Percentiles rank a stretch among this genome's conserved stretches.
phyloP scores from a whole-genome alignment of 441 rosid species.

The Isatis lusitanica region DNA sequence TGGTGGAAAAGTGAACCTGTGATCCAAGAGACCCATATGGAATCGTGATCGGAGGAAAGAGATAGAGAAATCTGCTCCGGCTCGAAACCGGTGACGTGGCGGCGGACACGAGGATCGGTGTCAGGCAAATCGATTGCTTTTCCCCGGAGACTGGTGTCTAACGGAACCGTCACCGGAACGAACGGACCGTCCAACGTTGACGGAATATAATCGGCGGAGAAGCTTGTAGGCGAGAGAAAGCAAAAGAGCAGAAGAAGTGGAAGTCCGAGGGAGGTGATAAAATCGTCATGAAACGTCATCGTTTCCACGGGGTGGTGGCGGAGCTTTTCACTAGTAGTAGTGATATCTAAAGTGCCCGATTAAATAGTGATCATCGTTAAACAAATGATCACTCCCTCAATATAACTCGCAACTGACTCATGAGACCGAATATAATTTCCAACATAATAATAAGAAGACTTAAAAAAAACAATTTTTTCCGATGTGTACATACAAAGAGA shows the following conservation, averaged over 20 bases:
- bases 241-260: conserved; percentile 12
- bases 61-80: conserved; percentile 85
- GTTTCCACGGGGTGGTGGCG: conserved; percentile 21
- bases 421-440: neutral
- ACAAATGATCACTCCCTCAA: neutral
- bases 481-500: neutral
- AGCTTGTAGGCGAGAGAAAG: conserved; percentile 13
- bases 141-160: conserved; percentile 62
- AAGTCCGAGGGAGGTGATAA: neutral
- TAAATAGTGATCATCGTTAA: conserved; percentile 23
- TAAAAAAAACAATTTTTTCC: neutral
- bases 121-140: conserved; percentile 77
- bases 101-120: conserved; percentile 72
- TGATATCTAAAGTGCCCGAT: conserved; percentile 2
- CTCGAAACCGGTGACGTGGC: conserved; percentile 59
- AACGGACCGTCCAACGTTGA: conserved; percentile 81
- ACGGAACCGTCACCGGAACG: conserved; percentile 67
- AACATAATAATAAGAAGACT: too few relatives aligned
- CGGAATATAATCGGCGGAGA: conserved; percentile 40
- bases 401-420: neutral
- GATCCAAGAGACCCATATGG: conserved; percentile 91
- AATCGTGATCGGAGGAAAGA: conserved; percentile 60
- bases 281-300: conserved; percentile 28
- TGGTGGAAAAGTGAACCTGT: conserved; percentile 48
- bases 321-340: conserved; percentile 19